These are phyloP conservation scores for Fragilaria radians DNA, from an alignment of 108 stramenopile genomes.

Conservation along the genomic window DNA sequence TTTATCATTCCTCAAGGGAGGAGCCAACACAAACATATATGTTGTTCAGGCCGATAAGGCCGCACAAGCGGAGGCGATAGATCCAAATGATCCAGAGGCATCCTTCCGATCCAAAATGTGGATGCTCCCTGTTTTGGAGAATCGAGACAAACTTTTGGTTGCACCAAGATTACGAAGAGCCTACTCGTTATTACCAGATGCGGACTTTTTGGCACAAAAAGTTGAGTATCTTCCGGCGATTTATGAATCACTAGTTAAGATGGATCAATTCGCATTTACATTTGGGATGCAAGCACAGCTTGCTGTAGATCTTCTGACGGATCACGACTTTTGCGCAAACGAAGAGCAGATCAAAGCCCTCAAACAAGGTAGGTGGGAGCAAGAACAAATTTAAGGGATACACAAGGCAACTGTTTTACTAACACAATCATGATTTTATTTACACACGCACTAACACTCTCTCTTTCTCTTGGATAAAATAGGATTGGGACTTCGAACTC, in stretches of 20 bases:
- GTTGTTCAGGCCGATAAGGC: conserved; percentile 75
- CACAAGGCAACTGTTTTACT: neutral
- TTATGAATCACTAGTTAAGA: conserved; percentile 77
- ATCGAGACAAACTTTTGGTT: conserved; percentile 75
- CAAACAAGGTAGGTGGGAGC: conserved; percentile 55
- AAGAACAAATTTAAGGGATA: too few relatives aligned
- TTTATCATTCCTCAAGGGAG: conserved; percentile 30
- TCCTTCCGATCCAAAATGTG: conserved; percentile 73
- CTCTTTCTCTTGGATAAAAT: conserved; percentile 10
- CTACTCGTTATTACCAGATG: conserved; percentile 20
- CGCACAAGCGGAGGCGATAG: conserved; percentile 46
- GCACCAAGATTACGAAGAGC: conserved; percentile 64
- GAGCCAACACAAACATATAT: conserved; percentile 50
- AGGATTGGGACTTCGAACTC: conserved; percentile 76
- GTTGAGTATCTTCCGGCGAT: conserved; percentile 60
- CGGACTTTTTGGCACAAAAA: conserved; percentile 33
- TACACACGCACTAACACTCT: neutral
- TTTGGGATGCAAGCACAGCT: conserved; percentile 87
- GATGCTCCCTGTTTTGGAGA: conserved; percentile 77
- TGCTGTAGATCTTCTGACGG: conserved; percentile 68
- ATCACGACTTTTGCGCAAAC: conserved; percentile 68
- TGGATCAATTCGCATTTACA: conserved; percentile 86
- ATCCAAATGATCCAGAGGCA: conserved; percentile 55
- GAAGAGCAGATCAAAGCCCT: conserved; percentile 77
- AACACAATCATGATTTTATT: neutral